Base-by-base conservation (phyloP, 495 filamentous ascomycete species). In the Lindgomyces ingoldianus region DNA sequence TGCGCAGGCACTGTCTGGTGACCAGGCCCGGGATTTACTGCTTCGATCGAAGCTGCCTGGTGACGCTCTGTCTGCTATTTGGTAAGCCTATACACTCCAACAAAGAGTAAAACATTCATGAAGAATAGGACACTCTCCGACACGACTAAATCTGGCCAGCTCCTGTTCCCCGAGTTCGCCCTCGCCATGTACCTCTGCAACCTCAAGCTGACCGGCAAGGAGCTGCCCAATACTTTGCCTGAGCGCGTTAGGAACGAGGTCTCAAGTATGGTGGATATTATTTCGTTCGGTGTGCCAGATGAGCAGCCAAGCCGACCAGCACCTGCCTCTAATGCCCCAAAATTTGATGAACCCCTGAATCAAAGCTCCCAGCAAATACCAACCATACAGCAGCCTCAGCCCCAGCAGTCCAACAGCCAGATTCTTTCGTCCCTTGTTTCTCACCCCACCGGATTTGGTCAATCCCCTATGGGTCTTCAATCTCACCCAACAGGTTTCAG, bases 101-200 rank as follows among this genome's bases (percentile, higher is more conserved):
- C n/a, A n/a, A n/a, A n/a, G n/a, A n/a, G n/a, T n/a, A n/a, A n/a
- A n/a, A n/a, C n/a, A n/a, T n/a, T n/a, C n/a, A n/a, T n/a, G n/a
- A n/a, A 46, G 33, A 56, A n/a, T 56, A 93, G 89, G 92, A 90
- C 91, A 14, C 76, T 99, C n/a, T 91, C 91, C 18, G 95, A 99
- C 78, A 96, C 95, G 1, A 99, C 95, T 10, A 93, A 93, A 78
- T 93, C 93, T 3, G 95, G 95, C 16, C 93, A 96, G 74, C 81
- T 99, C 42, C 88, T 96, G 65, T 99, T 99, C 76, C 95, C 95
- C 26, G 95, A 99, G 76, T 98, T 99, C 62, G 95, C 94, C 11
- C 79, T 99, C 50, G 91, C 95, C 44, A 96, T 99, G 95, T 99
- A 99, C 72, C 87, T 99, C 19, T 99, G 95, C 79, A 98, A 97